These are phyloP conservation scores for Termitomyces sp. DNA, from an alignment of 768 basidiomycete species.

Conservation along the genomic window DNA sequence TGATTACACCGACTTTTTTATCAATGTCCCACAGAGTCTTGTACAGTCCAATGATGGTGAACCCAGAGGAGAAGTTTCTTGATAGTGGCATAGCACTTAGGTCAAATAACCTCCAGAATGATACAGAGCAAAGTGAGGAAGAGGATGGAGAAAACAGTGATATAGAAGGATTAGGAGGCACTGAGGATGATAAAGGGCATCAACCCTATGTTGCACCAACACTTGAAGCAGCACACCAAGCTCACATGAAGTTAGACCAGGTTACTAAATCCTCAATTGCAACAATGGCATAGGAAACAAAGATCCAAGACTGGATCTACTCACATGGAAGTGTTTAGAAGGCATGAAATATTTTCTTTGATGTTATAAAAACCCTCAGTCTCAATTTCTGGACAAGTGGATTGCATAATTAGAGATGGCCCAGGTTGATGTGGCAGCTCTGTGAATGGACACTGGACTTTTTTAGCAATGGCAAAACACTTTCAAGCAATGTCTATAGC, in stretches of 20 bases:
- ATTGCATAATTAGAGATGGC: neutral
- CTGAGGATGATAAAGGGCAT: neutral
- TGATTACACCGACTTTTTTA: neutral
- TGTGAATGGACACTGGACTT: neutral
- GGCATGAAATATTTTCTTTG: neutral
- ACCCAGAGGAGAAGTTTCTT: neutral
- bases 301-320: slow-evolving; percentile 3
- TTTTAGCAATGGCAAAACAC: neutral
- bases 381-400: neutral
- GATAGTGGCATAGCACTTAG: neutral
- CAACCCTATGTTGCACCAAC: neutral
- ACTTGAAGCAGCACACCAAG: neutral
- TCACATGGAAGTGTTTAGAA: slow-evolving; percentile 1
- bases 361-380: neutral
- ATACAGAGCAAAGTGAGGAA: neutral
- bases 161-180: neutral
- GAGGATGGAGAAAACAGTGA: neutral
- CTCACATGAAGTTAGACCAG: neutral
- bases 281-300: slow-evolving; percentile 3
- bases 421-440: neutral
- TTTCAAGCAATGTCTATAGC: neutral
- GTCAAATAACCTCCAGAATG: neutral
- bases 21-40: neutral
- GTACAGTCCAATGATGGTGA: neutral
- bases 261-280: neutral